Conservation (phyloP, 2,329 filamentous ascomycete species). For the Emergomyces orientalis region DNA sequence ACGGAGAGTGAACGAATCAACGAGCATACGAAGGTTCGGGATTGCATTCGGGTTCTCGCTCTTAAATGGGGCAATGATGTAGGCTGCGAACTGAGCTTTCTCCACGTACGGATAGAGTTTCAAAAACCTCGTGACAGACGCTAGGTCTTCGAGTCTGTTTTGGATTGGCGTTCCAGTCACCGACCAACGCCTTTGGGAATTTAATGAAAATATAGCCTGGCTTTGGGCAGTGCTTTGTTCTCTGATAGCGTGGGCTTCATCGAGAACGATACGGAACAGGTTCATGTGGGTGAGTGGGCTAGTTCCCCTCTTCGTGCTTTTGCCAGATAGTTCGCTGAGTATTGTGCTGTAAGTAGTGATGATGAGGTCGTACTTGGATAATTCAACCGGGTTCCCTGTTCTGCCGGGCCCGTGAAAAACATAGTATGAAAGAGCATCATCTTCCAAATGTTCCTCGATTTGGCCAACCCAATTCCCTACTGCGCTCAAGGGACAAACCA, state of each 20-base stretch:
- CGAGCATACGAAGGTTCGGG: constrained; percentile 74
- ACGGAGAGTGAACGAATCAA: constrained; percentile 88
- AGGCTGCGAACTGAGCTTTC: constrained; percentile 61
- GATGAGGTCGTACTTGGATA: constrained; percentile 70
- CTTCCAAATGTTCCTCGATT: constrained; percentile 68
- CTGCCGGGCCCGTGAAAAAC: constrained; percentile 79
- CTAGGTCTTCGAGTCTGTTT: constrained; percentile 83
- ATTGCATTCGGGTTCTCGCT: constrained; percentile 60
- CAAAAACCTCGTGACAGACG: constrained; percentile 76
- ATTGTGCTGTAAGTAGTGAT: constrained; percentile 90
- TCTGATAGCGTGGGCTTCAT: constrained; percentile 91
- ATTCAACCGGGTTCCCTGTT: constrained; percentile 55
- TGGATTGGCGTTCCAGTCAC: constrained; percentile 96
- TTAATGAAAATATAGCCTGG: constrained; percentile 70
- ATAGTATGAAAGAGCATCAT: constrained; percentile 58
- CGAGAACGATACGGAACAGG: constrained; percentile 88
- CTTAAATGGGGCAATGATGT: constrained; percentile 81
- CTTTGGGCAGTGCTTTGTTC: constrained; percentile 74
- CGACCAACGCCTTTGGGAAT: constrained; percentile 80
- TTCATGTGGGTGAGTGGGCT: constrained; percentile 66
- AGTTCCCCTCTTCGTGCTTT: constrained; percentile 50
- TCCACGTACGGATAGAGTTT: constrained; percentile 79
- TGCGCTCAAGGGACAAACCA: constrained; percentile 83
- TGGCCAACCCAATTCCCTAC: constrained; percentile 93
- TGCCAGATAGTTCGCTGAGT: constrained; percentile 63